Conservation (phyloP, 2,329 filamentous ascomycete species). For the Pseudopithomyces chartarum region DNA sequence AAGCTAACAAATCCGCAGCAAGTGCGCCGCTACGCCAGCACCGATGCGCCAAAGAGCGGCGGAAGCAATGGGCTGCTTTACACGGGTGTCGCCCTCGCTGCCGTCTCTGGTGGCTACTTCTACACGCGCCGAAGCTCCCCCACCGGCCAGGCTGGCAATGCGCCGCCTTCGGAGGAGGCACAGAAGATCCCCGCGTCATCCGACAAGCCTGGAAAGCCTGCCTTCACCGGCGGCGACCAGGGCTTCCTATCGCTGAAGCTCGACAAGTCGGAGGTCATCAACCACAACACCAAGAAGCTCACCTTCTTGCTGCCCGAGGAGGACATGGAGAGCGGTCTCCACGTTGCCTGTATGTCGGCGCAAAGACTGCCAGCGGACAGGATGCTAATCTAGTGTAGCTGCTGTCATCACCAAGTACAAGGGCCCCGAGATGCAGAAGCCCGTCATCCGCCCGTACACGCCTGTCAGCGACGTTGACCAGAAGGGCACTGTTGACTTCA, state of each 20-base stretch:
- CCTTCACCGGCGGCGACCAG: conserved; percentile 84
- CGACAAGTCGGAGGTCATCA: conserved; percentile 77
- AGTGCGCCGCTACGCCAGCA: conserved; percentile 74
- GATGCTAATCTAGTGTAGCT: conserved; percentile 46
- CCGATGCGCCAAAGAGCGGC: conserved; percentile 58
- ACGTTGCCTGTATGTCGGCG: conserved; percentile 68
- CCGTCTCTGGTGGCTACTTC: conserved; percentile 62
- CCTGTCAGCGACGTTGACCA: conserved; percentile 84
- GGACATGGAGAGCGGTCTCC: conserved; percentile 82
- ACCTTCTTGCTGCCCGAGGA: conserved; percentile 85
- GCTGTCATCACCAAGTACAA: conserved; percentile 93
- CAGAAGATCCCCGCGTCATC: conserved; percentile 47
- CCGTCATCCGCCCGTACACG: conserved; percentile 89
- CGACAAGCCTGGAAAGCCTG: conserved; percentile 50
- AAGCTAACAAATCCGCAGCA: conserved; percentile 53
- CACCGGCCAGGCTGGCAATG: conserved; percentile 27
- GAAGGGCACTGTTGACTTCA: conserved; percentile 80
- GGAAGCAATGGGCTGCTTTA: conserved; percentile 54
- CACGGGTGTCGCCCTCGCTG: conserved; percentile 62
- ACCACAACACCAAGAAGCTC: conserved; percentile 93
- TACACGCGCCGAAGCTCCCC: conserved; percentile 44
- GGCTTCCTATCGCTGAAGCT: conserved; percentile 85
- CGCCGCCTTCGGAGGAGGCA: conserved; percentile 40
- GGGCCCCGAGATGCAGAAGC: conserved; percentile 80
- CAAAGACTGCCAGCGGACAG: not conserved